phyloP scores from a whole-genome alignment of 805 yeast species.

The Metschnikowia lunata region DNA sequence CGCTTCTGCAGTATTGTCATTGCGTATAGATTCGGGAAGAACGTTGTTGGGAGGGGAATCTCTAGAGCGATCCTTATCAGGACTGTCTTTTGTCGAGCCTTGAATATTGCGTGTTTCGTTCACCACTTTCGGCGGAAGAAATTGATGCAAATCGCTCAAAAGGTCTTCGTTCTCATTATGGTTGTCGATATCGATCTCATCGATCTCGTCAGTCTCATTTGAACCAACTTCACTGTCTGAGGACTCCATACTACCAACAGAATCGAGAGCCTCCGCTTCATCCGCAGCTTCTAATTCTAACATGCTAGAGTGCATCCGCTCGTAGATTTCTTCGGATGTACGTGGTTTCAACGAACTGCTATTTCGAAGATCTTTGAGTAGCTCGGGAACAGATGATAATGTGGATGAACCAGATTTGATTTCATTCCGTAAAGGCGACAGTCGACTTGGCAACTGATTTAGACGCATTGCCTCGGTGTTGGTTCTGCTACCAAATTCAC shows the following conservation, averaged over 20 bases:
- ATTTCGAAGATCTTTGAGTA: constrained; percentile 12
- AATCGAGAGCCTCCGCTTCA: background rate
- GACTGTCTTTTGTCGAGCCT: too few species aligned
- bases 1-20: too few species aligned
- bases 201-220: background rate
- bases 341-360: constrained; percentile 12
- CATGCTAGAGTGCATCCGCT: constrained; percentile 24
- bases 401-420: constrained; percentile 4
- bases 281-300: constrained; percentile 7
- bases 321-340: constrained; percentile 20
- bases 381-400: constrained; percentile 5
- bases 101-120: background rate
- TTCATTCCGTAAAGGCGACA: constrained; percentile 15
- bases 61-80: too few species aligned
- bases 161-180: background rate
- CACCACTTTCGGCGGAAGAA: background rate
- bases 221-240: background rate
- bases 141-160: constrained; percentile 1
- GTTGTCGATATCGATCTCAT: background rate
- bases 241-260: background rate
- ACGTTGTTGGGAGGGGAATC: too few species aligned
- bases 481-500: too few species aligned
- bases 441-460: background rate
- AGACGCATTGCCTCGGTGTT: too few species aligned
- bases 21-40: too few species aligned